Percentiles rank a stretch among this genome's conserved stretches.
Evolutionary conservation across 2,329 filamentous ascomycete species (phyloP).

Genomic region (Diaporthe sp.): DNA sequence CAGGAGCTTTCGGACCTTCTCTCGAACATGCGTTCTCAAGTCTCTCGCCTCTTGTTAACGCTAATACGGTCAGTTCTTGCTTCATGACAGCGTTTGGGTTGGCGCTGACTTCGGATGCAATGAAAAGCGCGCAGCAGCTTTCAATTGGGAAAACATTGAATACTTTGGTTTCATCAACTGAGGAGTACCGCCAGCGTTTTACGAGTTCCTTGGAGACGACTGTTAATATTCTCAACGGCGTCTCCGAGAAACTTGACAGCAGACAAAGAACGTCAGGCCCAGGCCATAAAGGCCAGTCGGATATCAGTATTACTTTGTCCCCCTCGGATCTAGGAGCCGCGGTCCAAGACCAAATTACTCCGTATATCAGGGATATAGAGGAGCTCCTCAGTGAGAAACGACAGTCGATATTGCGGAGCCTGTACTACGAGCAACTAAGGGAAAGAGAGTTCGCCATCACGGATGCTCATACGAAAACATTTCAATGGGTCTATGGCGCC

Average conservation of each 20-base stretch:
- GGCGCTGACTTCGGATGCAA: background rate
- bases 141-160: background rate
- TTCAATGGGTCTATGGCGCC: constrained; percentile 20
- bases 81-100: no score
- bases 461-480: constrained; percentile 29
- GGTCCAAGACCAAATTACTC: background rate
- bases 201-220: background rate
- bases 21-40: background rate
- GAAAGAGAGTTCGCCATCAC: constrained; percentile 31
- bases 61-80: constrained; percentile 20
- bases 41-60: constrained; percentile 14
- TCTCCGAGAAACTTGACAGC: background rate
- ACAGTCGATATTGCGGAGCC: constrained; percentile 4
- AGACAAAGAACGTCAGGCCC: background rate
- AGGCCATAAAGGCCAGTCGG: background rate
- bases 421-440: constrained; percentile 15
- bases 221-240: background rate
- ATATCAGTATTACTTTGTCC: background rate
- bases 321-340: background rate
- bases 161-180: background rate
- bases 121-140: background rate
- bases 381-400: background rate
- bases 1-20: background rate
- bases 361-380: background rate
- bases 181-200: background rate